Percentiles rank a stretch among this genome's conserved stretches.
Conservation (phyloP, 2,329 filamentous ascomycete species). For the Grosmannia penicillata region DNA sequence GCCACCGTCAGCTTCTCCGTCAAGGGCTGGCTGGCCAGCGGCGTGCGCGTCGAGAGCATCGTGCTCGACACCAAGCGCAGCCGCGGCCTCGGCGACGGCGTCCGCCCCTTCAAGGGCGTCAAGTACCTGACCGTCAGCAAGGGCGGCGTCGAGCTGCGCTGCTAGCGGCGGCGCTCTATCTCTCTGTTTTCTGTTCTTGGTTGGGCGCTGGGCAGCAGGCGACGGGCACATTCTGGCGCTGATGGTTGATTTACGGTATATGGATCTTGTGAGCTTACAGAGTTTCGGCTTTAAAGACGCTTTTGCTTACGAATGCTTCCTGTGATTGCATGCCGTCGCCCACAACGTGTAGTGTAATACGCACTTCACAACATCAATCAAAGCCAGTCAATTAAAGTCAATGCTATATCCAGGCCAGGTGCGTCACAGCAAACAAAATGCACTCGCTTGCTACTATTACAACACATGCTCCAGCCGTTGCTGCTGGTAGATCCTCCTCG, state of each 20-base stretch:
- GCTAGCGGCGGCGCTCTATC: constrained; percentile 18
- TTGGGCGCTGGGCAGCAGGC: too few species aligned
- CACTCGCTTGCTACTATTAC: not conserved
- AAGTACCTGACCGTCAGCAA: constrained; percentile 80
- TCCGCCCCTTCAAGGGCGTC: constrained; percentile 95
- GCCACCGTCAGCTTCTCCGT: constrained; percentile 58
- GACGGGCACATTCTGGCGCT: too few species aligned
- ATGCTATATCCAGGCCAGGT: too few species aligned
- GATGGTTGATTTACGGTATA: too few species aligned
- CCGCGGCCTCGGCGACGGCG: constrained; percentile 67
- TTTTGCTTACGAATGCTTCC: too few species aligned
- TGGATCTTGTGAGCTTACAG: too few species aligned
- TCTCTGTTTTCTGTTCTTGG: not conserved
- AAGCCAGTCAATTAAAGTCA: too few species aligned
- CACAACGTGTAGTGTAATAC: too few species aligned
- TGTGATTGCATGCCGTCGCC: too few species aligned
- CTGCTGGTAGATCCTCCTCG: not conserved
- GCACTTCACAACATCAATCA: too few species aligned
- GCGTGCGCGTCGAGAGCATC: constrained; percentile 53
- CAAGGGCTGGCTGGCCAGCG: constrained; percentile 54
- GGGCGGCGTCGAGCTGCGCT: constrained; percentile 48
- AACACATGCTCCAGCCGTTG: not conserved
- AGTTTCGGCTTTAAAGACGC: too few species aligned
- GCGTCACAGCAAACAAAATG: not conserved
- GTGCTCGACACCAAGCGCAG: constrained; percentile 63